A percentile compares a stretch with the other conserved stretches of the same genome.
Evolutionary conservation across 768 basidiomycete genomes (phyloP).

Genomic region (Coprinellus micaceus): DNA sequence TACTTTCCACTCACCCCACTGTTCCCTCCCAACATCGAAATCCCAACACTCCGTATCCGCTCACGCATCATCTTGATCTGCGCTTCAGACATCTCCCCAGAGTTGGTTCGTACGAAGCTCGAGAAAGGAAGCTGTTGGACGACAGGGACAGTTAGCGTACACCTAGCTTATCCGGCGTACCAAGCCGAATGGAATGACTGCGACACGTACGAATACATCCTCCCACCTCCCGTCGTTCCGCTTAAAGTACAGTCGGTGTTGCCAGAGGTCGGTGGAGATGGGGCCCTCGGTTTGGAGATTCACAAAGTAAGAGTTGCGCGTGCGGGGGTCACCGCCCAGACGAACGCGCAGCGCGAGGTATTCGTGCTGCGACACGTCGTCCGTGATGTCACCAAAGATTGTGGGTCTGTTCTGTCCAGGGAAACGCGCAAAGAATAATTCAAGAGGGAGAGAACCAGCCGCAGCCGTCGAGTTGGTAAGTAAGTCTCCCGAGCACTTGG

Average conservation of each 20-base stretch:
- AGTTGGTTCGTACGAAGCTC: slow-evolving; percentile 70
- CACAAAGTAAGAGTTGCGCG: slow-evolving; percentile 83
- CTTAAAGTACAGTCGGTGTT: slow-evolving; percentile 83
- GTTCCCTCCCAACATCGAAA: slow-evolving; percentile 84
- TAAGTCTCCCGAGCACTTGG: no score
- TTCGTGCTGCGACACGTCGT: slow-evolving; percentile 78
- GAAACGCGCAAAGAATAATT: background rate
- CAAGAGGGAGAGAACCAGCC: background rate
- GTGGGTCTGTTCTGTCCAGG: slow-evolving; percentile 63
- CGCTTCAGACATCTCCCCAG: slow-evolving; percentile 62
- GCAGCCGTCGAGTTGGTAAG: no score
- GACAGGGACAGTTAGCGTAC: background rate
- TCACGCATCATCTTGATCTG: slow-evolving; percentile 77
- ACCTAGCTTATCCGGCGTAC: background rate
- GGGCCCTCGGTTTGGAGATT: slow-evolving; percentile 89
- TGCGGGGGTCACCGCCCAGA: slow-evolving; percentile 69
- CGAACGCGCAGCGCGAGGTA: slow-evolving; percentile 81
- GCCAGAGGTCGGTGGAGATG: slow-evolving; percentile 85
- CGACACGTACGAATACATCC: slow-evolving; percentile 66
- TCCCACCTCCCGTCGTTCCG: slow-evolving; percentile 71
- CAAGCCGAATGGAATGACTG: slow-evolving; percentile 1
- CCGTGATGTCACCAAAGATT: slow-evolving; percentile 79
- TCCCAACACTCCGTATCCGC: slow-evolving; percentile 75
- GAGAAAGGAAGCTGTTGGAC: slow-evolving; percentile 70
- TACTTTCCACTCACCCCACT: slow-evolving; percentile 70